Evolutionary conservation across 2,329 filamentous ascomycete genomes (phyloP).

Genomic region (Fragosphaeria purpurea): DNA sequence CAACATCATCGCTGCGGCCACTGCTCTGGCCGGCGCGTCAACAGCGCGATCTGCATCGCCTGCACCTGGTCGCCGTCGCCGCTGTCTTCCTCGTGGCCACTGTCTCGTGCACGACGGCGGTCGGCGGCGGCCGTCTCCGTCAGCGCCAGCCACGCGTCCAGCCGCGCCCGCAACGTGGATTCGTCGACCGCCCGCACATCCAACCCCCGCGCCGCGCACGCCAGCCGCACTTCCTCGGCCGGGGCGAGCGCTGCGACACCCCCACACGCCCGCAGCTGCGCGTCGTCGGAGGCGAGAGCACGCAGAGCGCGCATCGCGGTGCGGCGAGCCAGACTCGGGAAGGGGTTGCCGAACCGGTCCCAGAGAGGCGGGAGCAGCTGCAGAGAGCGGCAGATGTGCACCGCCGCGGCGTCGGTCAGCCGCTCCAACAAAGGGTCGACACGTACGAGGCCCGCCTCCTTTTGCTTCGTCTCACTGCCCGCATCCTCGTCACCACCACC

Average conservation of each 20-base stretch:
- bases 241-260: conserved; percentile 47
- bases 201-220: conserved; percentile 61
- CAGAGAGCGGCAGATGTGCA: conserved; percentile 32
- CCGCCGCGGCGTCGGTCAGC: conserved; percentile 15
- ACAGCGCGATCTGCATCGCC: conserved; percentile 5
- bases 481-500: conserved; percentile 14
- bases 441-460: no score
- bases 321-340: conserved; percentile 43
- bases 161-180: conserved; percentile 36
- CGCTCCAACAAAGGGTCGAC: no score
- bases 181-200: conserved; percentile 44
- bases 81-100: background rate
- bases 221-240: conserved; percentile 54
- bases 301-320: conserved; percentile 44
- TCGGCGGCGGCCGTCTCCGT: conserved; percentile 16
- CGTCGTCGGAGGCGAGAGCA: conserved; percentile 63
- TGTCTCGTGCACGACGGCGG: conserved; percentile 22
- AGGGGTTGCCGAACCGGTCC: conserved; percentile 38
- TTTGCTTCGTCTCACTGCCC: background rate
- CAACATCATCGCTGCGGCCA: conserved; percentile 7
- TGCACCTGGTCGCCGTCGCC: background rate
- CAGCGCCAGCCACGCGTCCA: conserved; percentile 39
- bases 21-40: conserved; percentile 9
- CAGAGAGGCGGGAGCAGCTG: conserved; percentile 37
- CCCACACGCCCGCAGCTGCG: conserved; percentile 52